A percentile compares a stretch with the other conserved stretches of the same genome.
phyloP scores from a whole-genome alignment of 768 basidiomycete species.

The Peribolospora kevripleyi region DNA sequence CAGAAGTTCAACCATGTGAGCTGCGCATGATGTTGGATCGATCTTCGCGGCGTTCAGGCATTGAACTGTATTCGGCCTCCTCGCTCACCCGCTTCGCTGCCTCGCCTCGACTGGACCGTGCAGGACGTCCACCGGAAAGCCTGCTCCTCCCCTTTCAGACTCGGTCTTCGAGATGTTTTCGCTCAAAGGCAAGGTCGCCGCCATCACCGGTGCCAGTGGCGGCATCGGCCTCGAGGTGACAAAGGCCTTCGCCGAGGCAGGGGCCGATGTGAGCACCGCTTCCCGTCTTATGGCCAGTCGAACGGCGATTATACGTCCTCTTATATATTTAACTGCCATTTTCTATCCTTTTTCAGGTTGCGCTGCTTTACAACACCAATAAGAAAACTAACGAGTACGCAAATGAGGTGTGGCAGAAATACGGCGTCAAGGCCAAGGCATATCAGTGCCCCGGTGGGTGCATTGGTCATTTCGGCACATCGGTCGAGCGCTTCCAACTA shows the following conservation, averaged over 20 bases:
- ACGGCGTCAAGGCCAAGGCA: constrained; percentile 4
- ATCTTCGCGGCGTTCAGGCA: too few species aligned
- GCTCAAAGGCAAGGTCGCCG: not conserved
- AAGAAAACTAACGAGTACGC: constrained; percentile 2
- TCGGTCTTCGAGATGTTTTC: not conserved
- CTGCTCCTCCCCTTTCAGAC: too few species aligned
- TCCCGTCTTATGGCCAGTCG: not conserved
- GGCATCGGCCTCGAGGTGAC: constrained; percentile 9
- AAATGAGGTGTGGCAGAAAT: not conserved
- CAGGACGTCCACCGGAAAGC: too few species aligned
- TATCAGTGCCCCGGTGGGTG: not conserved
- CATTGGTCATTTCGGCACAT: too few species aligned
- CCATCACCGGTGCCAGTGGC: not conserved
- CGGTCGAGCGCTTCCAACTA: too few species aligned
- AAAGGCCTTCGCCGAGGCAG: constrained; percentile 6
- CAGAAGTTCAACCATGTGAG: too few species aligned
- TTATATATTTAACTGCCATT: not conserved
- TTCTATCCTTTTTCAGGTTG: not conserved
- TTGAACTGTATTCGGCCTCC: too few species aligned
- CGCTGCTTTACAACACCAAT: too few species aligned
- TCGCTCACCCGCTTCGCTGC: too few species aligned
- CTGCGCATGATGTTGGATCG: too few species aligned
- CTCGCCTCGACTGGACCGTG: too few species aligned
- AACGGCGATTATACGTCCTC: not conserved
- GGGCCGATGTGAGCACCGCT: constrained; percentile 7